Conservation (phyloP, 1,284 basidiomycete genomes). For the Sparassis latifolia region DNA sequence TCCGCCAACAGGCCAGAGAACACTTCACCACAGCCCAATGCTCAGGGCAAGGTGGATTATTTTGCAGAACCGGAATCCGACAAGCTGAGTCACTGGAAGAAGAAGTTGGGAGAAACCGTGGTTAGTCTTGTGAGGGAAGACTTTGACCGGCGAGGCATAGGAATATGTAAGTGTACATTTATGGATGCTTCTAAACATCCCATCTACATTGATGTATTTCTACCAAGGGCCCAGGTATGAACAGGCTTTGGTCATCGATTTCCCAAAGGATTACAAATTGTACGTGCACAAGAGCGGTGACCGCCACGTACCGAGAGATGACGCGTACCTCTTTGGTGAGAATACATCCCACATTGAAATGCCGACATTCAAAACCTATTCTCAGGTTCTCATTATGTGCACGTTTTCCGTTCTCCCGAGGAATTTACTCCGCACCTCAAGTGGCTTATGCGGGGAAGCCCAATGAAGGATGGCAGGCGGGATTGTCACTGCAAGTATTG, state of each 20-base stretch:
- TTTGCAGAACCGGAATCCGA: conserved; percentile 6
- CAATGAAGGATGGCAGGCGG: conserved; percentile 12
- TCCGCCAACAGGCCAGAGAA: conserved; percentile 5
- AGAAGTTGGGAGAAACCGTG: conserved; percentile 15
- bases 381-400: conserved; percentile 9
- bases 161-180: no score
- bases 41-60: conserved; percentile 15
- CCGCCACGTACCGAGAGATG: conserved; percentile 15
- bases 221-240: no score
- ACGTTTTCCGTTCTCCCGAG: conserved; percentile 21
- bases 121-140: no score
- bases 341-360: neutral
- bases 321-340: conserved; percentile 21
- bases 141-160: no score
- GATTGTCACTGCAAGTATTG: conserved; percentile 21
- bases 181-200: no score
- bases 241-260: neutral
- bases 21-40: conserved; percentile 4
- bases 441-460: conserved; percentile 23
- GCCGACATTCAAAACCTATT: no score
- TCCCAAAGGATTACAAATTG: conserved; percentile 20
- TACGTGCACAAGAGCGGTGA: conserved; percentile 22
- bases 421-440: conserved; percentile 24
- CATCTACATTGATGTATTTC: no score
- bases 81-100: conserved; percentile 12